phyloP scores from a whole-genome alignment of 768 basidiomycete genomes.

The Psilocybe azurescens region DNA sequence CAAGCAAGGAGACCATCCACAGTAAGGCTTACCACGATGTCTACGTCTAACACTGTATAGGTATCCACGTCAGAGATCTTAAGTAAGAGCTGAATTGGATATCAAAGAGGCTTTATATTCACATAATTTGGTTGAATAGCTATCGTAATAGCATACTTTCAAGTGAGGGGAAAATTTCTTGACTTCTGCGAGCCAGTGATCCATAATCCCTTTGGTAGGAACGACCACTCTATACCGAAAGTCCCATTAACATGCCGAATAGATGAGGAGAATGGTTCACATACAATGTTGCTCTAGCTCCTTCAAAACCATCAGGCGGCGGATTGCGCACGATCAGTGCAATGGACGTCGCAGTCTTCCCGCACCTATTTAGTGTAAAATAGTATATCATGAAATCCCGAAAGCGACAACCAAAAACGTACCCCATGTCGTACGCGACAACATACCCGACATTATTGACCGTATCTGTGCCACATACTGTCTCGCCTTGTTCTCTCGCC shows the following conservation, averaged over 20 bases:
- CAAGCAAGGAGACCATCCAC: background rate
- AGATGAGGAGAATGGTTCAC: background rate
- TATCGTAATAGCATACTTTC: conserved; percentile 5
- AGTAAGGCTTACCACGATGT: conserved; percentile 7
- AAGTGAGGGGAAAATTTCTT: conserved; percentile 16
- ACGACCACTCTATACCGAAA: conserved; percentile 5
- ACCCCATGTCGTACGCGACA: conserved; percentile 22
- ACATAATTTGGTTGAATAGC: background rate
- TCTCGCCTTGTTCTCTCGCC: conserved; percentile 17
- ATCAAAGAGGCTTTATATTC: background rate
- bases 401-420: background rate
- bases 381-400: no score
- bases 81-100: background rate
- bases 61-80: background rate
- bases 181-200: conserved; percentile 11
- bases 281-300: conserved; percentile 10
- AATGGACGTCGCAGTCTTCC: conserved; percentile 10
- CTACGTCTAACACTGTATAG: background rate
- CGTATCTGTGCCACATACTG: conserved; percentile 15
- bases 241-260: background rate
- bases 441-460: conserved; percentile 17
- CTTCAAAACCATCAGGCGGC: background rate
- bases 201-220: conserved; percentile 10
- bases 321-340: conserved; percentile 6
- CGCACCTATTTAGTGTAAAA: background rate